Base-by-base conservation (phyloP, 2,329 filamentous ascomycete species). In the Eutypella sp. region DNA sequence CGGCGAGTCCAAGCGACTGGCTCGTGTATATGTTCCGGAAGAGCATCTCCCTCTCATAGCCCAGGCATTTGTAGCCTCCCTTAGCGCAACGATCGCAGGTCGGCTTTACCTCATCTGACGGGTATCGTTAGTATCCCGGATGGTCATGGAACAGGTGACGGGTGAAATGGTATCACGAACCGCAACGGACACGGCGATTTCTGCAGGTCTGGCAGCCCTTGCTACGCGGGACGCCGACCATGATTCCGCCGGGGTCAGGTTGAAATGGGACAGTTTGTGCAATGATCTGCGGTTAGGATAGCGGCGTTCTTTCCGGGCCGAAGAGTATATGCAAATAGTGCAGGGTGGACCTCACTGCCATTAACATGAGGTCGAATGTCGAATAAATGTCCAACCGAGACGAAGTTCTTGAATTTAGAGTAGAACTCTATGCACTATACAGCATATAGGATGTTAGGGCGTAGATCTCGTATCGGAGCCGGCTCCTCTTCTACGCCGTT, bases 141-240 rank as follows among this genome's bases (percentile, higher is more conserved):
- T 8, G 8, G n/a, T n/a, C n/a, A n/a, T n/a, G n/a, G n/a, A n/a
- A n/a, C n/a, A n/a, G n/a, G n/a, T n/a, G n/a, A n/a, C 16, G 29
- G 13, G 11, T 5, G 11, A 15, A n/a, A 22, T 16, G 18, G 39
- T 45, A 18, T 24, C 29, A 5, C 47, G 27, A 53, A 53, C 52
- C 52, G 34, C 52, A 54, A 39, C 52, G 52, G 3, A 54, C 50
- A 34, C 50, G 50, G 33, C 52, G 48, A 19, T 22, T 53, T 5
- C 52, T 48, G 37, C 52, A 54, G 23, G 52, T 54, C 39, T 54
- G 51, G 38, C 52, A 54, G 40, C 50, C 52, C 22, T 51, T 54
- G 11, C 52, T 54, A 25, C 52, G 48, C 7, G 50, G 50, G 20
- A 54, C 52, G 29, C 52, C 52, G 43, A 54, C 52, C 52, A 54